Base-by-base conservation (phyloP, 2,329 filamentous ascomycete species). In the Didymella lethalis region DNA sequence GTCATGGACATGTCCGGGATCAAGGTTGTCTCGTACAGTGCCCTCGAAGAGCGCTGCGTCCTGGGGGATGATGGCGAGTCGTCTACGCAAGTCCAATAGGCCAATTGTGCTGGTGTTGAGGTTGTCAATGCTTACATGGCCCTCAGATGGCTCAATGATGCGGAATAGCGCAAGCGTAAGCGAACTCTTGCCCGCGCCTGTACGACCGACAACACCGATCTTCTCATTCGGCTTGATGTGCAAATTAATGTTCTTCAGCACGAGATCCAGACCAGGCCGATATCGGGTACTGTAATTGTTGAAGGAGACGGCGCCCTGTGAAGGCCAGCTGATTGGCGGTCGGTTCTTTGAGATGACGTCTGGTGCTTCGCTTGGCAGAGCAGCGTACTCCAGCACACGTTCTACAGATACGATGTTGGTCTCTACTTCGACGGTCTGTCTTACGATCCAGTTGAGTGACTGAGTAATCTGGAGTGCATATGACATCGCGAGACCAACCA, bases 381-480 rank as follows among this genome's bases (percentile, higher is more conserved):
- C 85, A 57, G 94, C 92, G 79, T 99, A 99, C 78, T 99, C 96
- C 48, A 99, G 88, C 47, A 99, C 93, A 73, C 95, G 90, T 84
- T 99, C 95, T 36, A 99, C 95, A 10, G 94, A 97, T 45, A 99
- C 94, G 72, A 99, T 99, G 79, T 99, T 99, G n/a, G 94, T 98
- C 83, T 99, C 96, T n/a, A 99, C 95, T 78, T 99, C 96, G 32
- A 99, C 95, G 0, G 93, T 97, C 80, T 99, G 95, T 59, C 96
- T 88, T 50, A 99, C 95, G 72, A 99, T 97, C 95, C 95, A 99
- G 82, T 98, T 99, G 71, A 99, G 85, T 34, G 93, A 97, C 67
- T 94, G 91, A 1, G 95, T 99, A 73, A 99, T 98, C 80, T 97
- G 92, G 64, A 99, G 85, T 38, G 93, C 95, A 79, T 98, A 97